Evolutionary conservation across 2,329 filamentous ascomycete species (phyloP).

Genomic region (Ceratocystis diversiconidia): DNA sequence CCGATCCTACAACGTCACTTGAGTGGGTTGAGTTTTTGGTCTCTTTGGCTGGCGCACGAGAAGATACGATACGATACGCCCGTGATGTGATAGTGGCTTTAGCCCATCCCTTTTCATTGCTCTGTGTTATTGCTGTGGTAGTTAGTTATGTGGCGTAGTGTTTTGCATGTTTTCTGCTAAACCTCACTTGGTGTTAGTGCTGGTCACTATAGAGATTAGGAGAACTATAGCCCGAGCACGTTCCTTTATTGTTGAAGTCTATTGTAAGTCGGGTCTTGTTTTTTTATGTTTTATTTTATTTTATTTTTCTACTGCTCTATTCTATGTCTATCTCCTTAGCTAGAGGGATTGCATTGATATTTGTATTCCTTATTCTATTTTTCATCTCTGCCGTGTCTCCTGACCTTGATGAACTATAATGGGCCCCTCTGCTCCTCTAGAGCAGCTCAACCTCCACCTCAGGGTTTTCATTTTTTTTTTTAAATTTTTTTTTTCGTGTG

Average conservation of each 20-base stretch:
- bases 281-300: background rate
- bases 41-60: no score
- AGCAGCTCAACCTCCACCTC: background rate
- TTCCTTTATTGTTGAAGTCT: background rate
- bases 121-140: no score
- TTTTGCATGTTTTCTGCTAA: background rate
- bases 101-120: background rate
- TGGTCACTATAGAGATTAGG: conserved; percentile 3
- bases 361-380: background rate
- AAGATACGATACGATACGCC: no score
- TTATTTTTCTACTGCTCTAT: background rate
- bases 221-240: background rate
- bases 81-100: no score
- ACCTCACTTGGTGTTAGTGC: conserved; percentile 4
- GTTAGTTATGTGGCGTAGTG: background rate
- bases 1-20: no score
- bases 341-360: no score
- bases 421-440: no score
- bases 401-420: background rate
- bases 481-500: background rate
- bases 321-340: background rate
- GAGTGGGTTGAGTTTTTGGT: no score
- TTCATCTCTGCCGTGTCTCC: background rate
- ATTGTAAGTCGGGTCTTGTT: background rate
- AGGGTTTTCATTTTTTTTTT: background rate